Evolutionary conservation across 2,329 filamentous ascomycete species (phyloP).

Genomic region (Camptophora hylomeconis): DNA sequence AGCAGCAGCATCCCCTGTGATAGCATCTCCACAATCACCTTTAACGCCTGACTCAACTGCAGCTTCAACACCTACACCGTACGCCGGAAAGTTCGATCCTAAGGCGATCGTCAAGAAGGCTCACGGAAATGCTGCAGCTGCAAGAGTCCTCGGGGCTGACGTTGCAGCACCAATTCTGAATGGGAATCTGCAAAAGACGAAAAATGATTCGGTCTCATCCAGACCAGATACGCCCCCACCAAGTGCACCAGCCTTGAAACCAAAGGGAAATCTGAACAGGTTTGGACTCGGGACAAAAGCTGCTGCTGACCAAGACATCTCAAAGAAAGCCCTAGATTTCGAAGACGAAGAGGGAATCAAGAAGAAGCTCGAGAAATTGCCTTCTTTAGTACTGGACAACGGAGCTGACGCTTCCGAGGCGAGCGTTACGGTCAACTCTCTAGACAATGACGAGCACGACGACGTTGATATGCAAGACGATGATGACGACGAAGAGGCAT

Average conservation of each 20-base stretch:
- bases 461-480: slow-evolving; percentile 65
- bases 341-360: slow-evolving; percentile 78
- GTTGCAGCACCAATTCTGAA: slow-evolving; percentile 34
- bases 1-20: slow-evolving; percentile 40
- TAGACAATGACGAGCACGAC: slow-evolving; percentile 55
- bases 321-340: slow-evolving; percentile 67
- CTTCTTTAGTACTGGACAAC: slow-evolving; percentile 49
- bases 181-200: slow-evolving; percentile 27
- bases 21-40: slow-evolving; percentile 39
- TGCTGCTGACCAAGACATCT: slow-evolving; percentile 51
- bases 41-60: slow-evolving; percentile 22
- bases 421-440: too few relatives aligned
- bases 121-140: slow-evolving; percentile 41
- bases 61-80: slow-evolving; percentile 33
- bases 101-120: slow-evolving; percentile 77
- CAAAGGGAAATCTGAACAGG: slow-evolving; percentile 60
- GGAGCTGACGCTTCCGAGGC: slow-evolving; percentile 41
- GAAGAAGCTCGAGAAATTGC: slow-evolving; percentile 83
- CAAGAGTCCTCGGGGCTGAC: slow-evolving; percentile 39
- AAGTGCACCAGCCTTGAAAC: slow-evolving; percentile 34
- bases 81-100: slow-evolving; percentile 49
- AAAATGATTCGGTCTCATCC: slow-evolving; percentile 27
- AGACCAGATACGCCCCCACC: slow-evolving; percentile 24
- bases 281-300: slow-evolving; percentile 69
- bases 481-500: slow-evolving; percentile 74